Conservation (phyloP, 2,329 filamentous ascomycete genomes). For the Mariannaea elegans region DNA sequence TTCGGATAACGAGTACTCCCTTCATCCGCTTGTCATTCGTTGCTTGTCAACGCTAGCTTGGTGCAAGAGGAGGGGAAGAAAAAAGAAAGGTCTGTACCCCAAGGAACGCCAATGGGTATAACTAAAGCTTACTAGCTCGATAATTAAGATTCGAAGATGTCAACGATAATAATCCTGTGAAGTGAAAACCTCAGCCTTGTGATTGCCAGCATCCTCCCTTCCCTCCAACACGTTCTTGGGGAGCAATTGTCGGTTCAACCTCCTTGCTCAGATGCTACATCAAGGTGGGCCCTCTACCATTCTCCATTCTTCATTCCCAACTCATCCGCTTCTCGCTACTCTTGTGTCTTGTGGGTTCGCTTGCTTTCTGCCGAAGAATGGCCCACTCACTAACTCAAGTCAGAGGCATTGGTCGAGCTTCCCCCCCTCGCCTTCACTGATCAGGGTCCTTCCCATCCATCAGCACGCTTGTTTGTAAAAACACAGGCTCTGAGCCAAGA, state of each 20-base stretch:
- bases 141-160: neutral
- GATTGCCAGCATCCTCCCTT: neutral
- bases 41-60: neutral
- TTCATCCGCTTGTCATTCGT: neutral
- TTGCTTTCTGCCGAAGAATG: constrained; percentile 12
- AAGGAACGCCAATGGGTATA: constrained; percentile 1
- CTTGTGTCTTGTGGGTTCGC: constrained; percentile 11
- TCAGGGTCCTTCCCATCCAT: neutral
- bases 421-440: neutral
- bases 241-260: no score
- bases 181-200: neutral
- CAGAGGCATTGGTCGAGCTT: neutral
- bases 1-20: neutral
- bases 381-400: neutral
- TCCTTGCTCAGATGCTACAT: no score
- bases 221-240: neutral
- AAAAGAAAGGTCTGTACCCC: no score
- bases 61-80: neutral
- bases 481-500: no score
- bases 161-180: neutral
- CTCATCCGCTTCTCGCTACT: neutral
- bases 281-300: constrained; percentile 6
- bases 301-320: constrained; percentile 16
- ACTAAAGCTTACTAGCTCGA: constrained; percentile 7
- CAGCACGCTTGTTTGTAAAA: no score